A percentile compares a stretch with the other conserved stretches of the same genome.
phyloP scores from a whole-genome alignment of 495 filamentous ascomycete genomes.

The Bombardia bombarda region DNA sequence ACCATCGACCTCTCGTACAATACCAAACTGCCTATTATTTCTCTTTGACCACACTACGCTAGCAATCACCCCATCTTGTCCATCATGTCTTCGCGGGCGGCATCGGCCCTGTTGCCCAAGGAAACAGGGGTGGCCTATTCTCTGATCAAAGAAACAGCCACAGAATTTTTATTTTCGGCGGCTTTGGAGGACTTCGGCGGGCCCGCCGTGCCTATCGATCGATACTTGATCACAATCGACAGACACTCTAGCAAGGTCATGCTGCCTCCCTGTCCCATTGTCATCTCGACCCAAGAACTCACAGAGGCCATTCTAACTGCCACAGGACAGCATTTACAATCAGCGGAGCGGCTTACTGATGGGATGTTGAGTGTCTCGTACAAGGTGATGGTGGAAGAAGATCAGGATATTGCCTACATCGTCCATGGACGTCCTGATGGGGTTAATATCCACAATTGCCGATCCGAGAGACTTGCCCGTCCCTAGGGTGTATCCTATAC shows the following conservation, averaged over 20 bases:
- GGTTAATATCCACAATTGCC: neutral
- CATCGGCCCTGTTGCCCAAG: neutral
- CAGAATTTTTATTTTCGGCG: neutral
- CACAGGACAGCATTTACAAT: neutral
- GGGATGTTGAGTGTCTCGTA: slow-evolving; percentile 2
- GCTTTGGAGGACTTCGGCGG: neutral
- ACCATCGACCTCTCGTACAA: too few relatives aligned
- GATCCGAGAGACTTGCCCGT: slow-evolving; percentile 1
- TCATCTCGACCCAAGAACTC: neutral
- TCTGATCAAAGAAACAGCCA: neutral
- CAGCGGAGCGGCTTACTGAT: neutral
- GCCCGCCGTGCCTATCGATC: neutral
- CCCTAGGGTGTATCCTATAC: neutral
- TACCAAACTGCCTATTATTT: too few relatives aligned
- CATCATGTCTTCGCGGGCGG: slow-evolving; percentile 1
- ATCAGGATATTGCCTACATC: neutral
- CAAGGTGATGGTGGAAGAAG: slow-evolving; percentile 2
- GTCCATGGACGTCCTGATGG: neutral
- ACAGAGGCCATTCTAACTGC: neutral
- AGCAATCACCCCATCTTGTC: too few relatives aligned
- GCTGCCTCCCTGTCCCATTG: neutral
- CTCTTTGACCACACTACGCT: too few relatives aligned
- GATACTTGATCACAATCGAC: slow-evolving; percentile 3
- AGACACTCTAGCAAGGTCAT: neutral
- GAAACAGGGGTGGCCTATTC: neutral